Evolutionary conservation across 1,284 basidiomycete genomes (phyloP), one percentile per base, ranked within the genome.

Genomic region (Cryptococcus neoformans): DNA sequence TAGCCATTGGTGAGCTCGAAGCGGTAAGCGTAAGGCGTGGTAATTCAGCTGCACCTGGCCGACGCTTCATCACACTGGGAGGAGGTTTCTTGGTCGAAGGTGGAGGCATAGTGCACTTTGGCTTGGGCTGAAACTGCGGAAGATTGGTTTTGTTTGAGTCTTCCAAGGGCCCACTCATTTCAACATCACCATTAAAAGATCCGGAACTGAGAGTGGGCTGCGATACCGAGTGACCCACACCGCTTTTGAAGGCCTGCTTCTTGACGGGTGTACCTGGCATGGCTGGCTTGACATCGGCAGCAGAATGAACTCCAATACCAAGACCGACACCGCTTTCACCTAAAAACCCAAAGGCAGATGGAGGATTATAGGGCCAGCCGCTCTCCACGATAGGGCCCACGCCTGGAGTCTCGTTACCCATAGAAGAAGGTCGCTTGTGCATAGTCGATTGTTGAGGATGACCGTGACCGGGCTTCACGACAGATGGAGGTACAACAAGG

Each of bases 261-360:
- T 79, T 79, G 55, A 79, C 76, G 0, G 78, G 78, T 8, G 78
- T 79, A 47, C 66, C 73, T 8, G 78, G 78, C 78, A 79, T 79
- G 37, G 59, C 59, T 0, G 64, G 66, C 56, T 72, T 73, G 12
- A 66, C 65, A 5, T 76, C 74, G n/a, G 12, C 14, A 5, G n/a
- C 21, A 9, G 38, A 11, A 8, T 49, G n/a, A n/a, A 36, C 47
- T 16, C 52, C 60, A 34, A 74, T 57, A 36, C 56, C 65, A 39
- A 76, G 56, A 38, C 63, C 62, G 0, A 67, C 62, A 6, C 64
- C 74, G 39, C 62, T 66, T 12, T 70, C 69, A 35, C 72, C 74
- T 1, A 78, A 55, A 55, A 76, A 78, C 51, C 71, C 69, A 56
- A 77, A 78, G 14, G 46, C 17, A 37, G 69, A 63, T 14, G 50